Conservation (phyloP, 306 rosid genomes). For the Prunus mongolica region DNA sequence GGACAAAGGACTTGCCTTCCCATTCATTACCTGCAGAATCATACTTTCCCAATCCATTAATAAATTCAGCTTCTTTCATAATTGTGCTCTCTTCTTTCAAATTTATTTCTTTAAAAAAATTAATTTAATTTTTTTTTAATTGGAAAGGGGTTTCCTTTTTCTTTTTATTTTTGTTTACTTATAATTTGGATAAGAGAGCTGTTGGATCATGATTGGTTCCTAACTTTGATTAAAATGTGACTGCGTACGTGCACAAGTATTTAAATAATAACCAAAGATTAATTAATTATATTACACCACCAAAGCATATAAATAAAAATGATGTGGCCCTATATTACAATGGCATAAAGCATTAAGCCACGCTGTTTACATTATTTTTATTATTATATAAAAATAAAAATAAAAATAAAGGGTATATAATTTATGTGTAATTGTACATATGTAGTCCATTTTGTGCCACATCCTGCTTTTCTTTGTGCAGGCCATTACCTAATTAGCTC, state of each 20-base stretch:
- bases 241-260: not conserved
- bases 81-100: too few species aligned
- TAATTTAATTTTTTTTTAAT: too few species aligned
- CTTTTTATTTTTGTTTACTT: not conserved
- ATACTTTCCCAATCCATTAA: too few species aligned
- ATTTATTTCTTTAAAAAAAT: too few species aligned
- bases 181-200: not conserved
- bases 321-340: not conserved
- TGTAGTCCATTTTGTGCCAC: not conserved
- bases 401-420: not conserved
- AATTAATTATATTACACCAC: not conserved
- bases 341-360: not conserved
- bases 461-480: not conserved
- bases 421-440: not conserved
- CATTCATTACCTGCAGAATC: not conserved
- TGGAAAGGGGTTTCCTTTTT: not conserved
- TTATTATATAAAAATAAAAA: not conserved
- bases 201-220: not conserved
- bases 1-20: not conserved
- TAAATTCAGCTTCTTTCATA: too few species aligned
- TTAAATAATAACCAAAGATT: not conserved
- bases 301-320: not conserved
- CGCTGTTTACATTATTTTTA: not conserved
- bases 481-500: slow-evolving; percentile 1
- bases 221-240: not conserved